phyloP scores from a whole-genome alignment of 2,329 filamentous ascomycete species.

The Ascochyta pisi region DNA sequence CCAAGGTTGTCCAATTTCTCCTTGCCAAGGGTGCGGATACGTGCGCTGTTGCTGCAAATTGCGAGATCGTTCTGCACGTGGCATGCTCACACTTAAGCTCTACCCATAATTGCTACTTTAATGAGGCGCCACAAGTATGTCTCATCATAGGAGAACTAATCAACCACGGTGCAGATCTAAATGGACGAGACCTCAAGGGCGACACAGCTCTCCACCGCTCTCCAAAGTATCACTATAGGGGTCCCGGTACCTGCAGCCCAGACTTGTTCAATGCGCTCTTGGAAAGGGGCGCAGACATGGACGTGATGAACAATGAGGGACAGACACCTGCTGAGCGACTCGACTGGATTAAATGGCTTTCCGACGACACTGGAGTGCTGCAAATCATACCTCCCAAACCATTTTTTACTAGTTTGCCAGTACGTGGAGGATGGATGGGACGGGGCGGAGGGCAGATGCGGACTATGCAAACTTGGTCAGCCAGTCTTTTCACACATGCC shows the following conservation, averaged over 20 bases:
- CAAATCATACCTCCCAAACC: background rate
- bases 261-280: background rate
- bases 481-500: background rate
- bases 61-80: background rate
- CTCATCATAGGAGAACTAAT: background rate
- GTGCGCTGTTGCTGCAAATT: background rate
- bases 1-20: background rate
- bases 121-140: no score
- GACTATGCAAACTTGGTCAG: background rate
- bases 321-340: background rate
- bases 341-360: background rate
- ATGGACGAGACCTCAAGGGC: background rate
- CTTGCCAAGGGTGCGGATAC: background rate
- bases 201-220: background rate
- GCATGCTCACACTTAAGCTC: background rate
- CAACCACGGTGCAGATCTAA: background rate
- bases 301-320: background rate
- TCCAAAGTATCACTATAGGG: background rate
- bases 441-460: background rate
- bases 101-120: no score
- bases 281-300: background rate
- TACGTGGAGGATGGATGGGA: background rate
- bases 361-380: background rate
- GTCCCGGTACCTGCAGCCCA: background rate
- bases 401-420: background rate